These are phyloP conservation scores for Boletus holoroseus DNA, from an alignment of 1,284 basidiomycete genomes.

Conservation along the genomic window DNA sequence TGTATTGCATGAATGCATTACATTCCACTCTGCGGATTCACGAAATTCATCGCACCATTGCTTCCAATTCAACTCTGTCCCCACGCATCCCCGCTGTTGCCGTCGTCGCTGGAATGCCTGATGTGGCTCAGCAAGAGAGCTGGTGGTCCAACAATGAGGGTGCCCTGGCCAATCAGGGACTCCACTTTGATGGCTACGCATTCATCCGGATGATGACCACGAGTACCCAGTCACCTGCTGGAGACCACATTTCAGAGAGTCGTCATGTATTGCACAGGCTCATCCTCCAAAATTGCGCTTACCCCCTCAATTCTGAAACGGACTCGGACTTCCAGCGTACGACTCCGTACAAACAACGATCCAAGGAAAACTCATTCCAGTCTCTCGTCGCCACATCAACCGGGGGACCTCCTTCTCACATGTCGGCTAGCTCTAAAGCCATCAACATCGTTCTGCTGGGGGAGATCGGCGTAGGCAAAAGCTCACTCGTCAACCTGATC, in stretches of 20 bases:
- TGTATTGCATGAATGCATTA: constrained; percentile 22
- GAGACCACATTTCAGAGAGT: constrained; percentile 7
- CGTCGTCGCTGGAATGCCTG: constrained; percentile 18
- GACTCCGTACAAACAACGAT: constrained; percentile 10
- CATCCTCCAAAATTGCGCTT: constrained; percentile 14
- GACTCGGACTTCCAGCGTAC: constrained; percentile 1
- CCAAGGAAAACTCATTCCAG: constrained; percentile 15
- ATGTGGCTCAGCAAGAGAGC: constrained; percentile 10
- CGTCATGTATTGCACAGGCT: constrained; percentile 14
- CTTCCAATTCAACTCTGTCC: background rate
- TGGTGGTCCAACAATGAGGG: constrained; percentile 21
- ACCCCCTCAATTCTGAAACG: constrained; percentile 3
- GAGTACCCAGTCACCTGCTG: background rate
- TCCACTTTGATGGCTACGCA: constrained; percentile 16
- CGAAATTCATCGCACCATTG: constrained; percentile 11
- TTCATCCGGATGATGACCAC: constrained; percentile 15
- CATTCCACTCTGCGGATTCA: constrained; percentile 18
- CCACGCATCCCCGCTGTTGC: constrained; percentile 19
- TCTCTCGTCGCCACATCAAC: constrained; percentile 8
- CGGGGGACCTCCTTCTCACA: constrained; percentile 7
- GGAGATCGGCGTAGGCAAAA: constrained; percentile 30
- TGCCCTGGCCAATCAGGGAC: constrained; percentile 9
- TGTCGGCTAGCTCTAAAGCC: background rate
- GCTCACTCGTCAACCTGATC: constrained; percentile 29
- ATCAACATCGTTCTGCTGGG: constrained; percentile 23